These are phyloP conservation scores for Cyclotella kingstonii DNA, from an alignment of 108 stramenopile species.

Conservation along the genomic window DNA sequence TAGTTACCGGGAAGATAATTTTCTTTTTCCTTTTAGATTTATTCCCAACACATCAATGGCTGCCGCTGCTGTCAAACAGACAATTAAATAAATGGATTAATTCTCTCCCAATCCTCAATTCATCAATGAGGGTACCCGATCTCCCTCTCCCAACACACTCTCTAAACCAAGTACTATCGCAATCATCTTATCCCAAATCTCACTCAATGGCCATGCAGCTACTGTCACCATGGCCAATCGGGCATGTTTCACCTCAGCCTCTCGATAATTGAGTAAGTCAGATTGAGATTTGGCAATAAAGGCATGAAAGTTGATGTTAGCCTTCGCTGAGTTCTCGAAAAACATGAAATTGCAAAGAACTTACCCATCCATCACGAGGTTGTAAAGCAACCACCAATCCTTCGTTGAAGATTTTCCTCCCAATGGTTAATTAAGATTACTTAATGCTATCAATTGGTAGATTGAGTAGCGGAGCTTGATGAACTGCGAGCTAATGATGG, in stretches of 20 bases:
- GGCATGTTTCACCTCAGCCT: slow-evolving; percentile 92
- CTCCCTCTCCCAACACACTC: slow-evolving; percentile 52
- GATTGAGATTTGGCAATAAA: slow-evolving; percentile 66
- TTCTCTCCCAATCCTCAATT: slow-evolving; percentile 89
- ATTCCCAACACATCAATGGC: slow-evolving; percentile 74
- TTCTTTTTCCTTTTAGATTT: slow-evolving; percentile 33
- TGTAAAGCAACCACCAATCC: too few relatives aligned
- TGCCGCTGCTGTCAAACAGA: slow-evolving; percentile 55
- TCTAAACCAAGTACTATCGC: slow-evolving; percentile 55
- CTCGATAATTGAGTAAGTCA: slow-evolving; percentile 50
- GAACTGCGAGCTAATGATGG: too few relatives aligned
- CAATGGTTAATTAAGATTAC: too few relatives aligned
- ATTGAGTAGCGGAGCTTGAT: too few relatives aligned
- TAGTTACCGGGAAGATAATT: slow-evolving; percentile 77
- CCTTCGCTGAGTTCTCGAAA: too few relatives aligned
- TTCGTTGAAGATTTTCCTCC: too few relatives aligned
- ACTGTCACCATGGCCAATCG: slow-evolving; percentile 90
- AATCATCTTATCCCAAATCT: slow-evolving; percentile 76
- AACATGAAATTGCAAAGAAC: too few relatives aligned
- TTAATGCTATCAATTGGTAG: too few relatives aligned
- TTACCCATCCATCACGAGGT: too few relatives aligned
- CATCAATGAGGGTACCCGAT: slow-evolving; percentile 76
- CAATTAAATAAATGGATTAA: slow-evolving; percentile 78
- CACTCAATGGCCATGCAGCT: slow-evolving; percentile 85
- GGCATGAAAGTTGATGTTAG: too few relatives aligned